Conservation (phyloP, 2,329 filamentous ascomycete species). For the Neonectria neomacrospora region DNA sequence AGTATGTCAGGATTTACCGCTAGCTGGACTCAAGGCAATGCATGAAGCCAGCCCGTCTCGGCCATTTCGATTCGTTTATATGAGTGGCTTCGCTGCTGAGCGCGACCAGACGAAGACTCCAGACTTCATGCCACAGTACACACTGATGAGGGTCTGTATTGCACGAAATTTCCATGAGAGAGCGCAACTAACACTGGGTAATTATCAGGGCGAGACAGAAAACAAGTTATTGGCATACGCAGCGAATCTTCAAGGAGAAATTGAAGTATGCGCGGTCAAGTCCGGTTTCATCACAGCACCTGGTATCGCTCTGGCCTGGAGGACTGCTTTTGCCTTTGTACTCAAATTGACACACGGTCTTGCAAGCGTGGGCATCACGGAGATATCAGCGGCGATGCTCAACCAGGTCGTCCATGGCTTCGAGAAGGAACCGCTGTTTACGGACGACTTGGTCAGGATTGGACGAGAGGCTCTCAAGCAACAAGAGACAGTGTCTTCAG, state of each 20-base stretch:
- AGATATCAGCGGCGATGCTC: slow-evolving; percentile 57
- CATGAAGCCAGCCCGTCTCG: slow-evolving; percentile 39
- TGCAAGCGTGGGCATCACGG: slow-evolving; percentile 49
- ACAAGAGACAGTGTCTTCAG: not conserved
- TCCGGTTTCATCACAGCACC: not conserved
- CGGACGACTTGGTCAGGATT: slow-evolving; percentile 55
- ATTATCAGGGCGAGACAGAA: slow-evolving; percentile 58
- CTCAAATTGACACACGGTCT: slow-evolving; percentile 40
- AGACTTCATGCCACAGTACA: slow-evolving; percentile 53
- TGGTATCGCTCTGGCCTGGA: not conserved
- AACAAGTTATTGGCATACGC: slow-evolving; percentile 34
- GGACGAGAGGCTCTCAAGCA: slow-evolving; percentile 27
- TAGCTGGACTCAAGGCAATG: slow-evolving; percentile 50
- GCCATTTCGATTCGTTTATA: slow-evolving; percentile 60
- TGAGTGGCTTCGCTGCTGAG: slow-evolving; percentile 57
- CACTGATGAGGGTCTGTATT: slow-evolving; percentile 57
- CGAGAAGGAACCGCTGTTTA: slow-evolving; percentile 57
- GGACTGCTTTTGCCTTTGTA: slow-evolving; percentile 20
- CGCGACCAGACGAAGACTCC: slow-evolving; percentile 59
- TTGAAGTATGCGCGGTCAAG: not conserved
- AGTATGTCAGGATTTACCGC: slow-evolving; percentile 53
- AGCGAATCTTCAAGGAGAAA: not conserved
- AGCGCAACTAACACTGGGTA: not conserved
- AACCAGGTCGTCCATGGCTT: slow-evolving; percentile 58
- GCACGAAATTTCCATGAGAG: not conserved